A percentile compares a stretch with the other conserved stretches of the same genome.
phyloP scores from a whole-genome alignment of 75 land plant genomes.

The Cunninghamia lanceolata region DNA sequence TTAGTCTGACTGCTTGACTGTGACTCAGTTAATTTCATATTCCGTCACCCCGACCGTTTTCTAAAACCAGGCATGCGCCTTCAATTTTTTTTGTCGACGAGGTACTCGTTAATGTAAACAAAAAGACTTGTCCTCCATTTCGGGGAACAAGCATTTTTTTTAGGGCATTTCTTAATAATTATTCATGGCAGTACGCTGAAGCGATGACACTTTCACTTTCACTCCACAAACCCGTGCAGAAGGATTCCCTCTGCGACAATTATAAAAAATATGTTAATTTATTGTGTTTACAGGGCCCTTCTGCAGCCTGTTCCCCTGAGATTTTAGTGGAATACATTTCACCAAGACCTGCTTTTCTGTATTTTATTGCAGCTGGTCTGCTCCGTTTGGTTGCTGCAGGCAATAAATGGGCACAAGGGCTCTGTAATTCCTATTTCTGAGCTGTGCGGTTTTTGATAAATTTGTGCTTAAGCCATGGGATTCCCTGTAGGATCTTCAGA shows the following conservation, averaged over 20 bases:
- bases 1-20: too few species aligned
- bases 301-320: not conserved
- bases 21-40: too few species aligned
- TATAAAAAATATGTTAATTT: not conserved
- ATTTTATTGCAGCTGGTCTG: not conserved
- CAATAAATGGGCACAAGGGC: not conserved
- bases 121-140: not conserved
- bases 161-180: not conserved
- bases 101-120: not conserved
- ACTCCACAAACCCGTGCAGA: not conserved
- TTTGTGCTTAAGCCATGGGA: slow-evolving; percentile 22
- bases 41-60: too few species aligned
- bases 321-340: not conserved
- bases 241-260: not conserved
- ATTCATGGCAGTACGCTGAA: not conserved
- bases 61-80: too few species aligned
- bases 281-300: not conserved
- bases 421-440: not conserved
- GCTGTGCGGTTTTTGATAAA: not conserved
- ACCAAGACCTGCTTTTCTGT: not conserved
- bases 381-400: not conserved
- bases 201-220: not conserved
- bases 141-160: not conserved
- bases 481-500: slow-evolving; percentile 61
- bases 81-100: too few species aligned